These are phyloP conservation scores for Plectosphaerella sp. DNA, from an alignment of 2,329 filamentous ascomycete genomes.

Conservation along the genomic window DNA sequence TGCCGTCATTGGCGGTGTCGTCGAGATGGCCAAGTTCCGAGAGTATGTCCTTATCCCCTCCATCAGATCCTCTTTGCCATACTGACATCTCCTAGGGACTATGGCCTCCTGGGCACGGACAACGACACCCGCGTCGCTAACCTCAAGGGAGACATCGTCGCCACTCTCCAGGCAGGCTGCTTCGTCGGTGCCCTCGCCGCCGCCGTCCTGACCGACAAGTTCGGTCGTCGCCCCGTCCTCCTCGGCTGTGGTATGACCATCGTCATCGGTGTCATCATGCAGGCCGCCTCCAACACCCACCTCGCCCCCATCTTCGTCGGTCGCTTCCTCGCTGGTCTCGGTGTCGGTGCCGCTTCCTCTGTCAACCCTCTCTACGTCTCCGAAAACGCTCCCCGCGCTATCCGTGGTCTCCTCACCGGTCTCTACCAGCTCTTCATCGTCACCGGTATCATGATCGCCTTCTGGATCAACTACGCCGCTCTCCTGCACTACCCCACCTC, in stretches of 20 bases:
- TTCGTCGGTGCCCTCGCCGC: conserved; percentile 21
- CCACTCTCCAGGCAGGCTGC: conserved; percentile 21
- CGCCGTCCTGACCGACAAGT: conserved; percentile 33
- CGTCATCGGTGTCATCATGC: conserved; percentile 55
- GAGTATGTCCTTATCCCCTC: conserved; percentile 39
- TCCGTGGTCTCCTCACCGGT: conserved; percentile 37
- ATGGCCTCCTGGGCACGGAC: conserved; percentile 10
- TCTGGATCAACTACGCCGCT: conserved; percentile 48
- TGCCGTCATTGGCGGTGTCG: conserved; percentile 63
- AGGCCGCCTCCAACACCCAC: conserved; percentile 52
- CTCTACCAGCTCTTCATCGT: conserved; percentile 43
- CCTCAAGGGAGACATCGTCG: conserved; percentile 17
- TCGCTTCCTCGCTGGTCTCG: conserved; percentile 46
- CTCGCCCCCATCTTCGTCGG: conserved; percentile 59
- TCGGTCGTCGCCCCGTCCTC: conserved; percentile 41
- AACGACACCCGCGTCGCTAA: conserved; percentile 11
- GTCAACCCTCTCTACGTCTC: conserved; percentile 41
- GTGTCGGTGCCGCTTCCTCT: conserved; percentile 36
- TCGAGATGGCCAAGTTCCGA: conserved; percentile 54
- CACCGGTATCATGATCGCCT: conserved; percentile 36
- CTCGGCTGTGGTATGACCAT: conserved; percentile 50
- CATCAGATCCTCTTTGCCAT: conserved; percentile 44
- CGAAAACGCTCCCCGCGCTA: conserved; percentile 38
- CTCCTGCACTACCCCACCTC: conserved; percentile 26
- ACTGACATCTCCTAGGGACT: conserved; percentile 42